phyloP scores from a whole-genome alignment of 1,284 basidiomycete species.

The Marasmius oreades region DNA sequence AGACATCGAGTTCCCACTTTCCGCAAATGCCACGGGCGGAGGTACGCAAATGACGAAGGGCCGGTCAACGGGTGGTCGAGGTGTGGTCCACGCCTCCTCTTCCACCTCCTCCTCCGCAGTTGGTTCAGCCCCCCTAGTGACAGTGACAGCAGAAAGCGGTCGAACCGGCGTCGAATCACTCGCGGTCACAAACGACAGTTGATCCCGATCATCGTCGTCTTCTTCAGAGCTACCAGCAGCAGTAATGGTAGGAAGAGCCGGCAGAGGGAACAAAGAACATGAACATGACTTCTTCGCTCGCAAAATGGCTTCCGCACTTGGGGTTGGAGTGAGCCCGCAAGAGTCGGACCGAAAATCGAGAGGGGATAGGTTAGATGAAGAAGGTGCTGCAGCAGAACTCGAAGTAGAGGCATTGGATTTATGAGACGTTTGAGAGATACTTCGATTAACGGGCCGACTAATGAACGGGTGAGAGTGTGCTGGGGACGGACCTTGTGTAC shows the following conservation, averaged over 20 bases:
- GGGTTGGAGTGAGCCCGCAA: conserved; percentile 37
- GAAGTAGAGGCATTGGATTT: conserved; percentile 34
- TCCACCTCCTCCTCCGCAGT: neutral
- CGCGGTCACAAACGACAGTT: conserved; percentile 56
- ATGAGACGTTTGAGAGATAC: conserved; percentile 54
- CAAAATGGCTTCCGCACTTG: conserved; percentile 28
- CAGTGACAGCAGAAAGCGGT: conserved; percentile 4
- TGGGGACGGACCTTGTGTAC: conserved; percentile 35
- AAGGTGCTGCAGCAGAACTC: conserved; percentile 29
- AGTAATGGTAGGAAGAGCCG: conserved; percentile 33
- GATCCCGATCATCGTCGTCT: conserved; percentile 33
- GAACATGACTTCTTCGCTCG: conserved; percentile 21
- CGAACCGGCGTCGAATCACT: conserved; percentile 24
- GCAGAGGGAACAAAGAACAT: conserved; percentile 3
- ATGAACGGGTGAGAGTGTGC: conserved; percentile 44
- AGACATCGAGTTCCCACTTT: conserved; percentile 2
- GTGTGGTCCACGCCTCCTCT: no score
- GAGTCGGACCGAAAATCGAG: conserved; percentile 55
- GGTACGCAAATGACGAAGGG: neutral
- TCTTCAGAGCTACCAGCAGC: conserved; percentile 36
- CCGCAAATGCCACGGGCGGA: conserved; percentile 6
- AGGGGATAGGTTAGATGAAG: conserved; percentile 51
- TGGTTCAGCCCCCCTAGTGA: conserved; percentile 2
- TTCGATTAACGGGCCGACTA: conserved; percentile 51
- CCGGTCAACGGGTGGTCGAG: neutral